phyloP scores from a whole-genome alignment of 306 rosid genomes.

The Cucumis sativus region DNA sequence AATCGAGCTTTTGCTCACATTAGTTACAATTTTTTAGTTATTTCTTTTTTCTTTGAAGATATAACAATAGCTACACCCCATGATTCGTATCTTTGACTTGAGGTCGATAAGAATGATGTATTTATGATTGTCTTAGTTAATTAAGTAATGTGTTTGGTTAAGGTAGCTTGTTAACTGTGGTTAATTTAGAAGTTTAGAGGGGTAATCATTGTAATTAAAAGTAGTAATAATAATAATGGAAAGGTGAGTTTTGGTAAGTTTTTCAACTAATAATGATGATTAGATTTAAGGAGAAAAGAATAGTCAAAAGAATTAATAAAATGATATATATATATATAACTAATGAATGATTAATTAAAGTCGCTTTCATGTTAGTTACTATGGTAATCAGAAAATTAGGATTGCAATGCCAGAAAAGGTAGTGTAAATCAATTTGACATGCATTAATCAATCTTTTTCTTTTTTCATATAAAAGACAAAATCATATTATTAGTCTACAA shows the following conservation, averaged over 20 bases:
- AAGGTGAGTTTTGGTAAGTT: background rate
- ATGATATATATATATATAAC: background rate
- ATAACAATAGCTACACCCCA: too few relatives aligned
- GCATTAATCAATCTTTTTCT: background rate
- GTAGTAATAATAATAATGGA: too few relatives aligned
- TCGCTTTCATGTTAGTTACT: slow-evolving; percentile 8
- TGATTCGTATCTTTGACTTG: too few relatives aligned
- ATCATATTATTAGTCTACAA: background rate
- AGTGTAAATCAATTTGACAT: slow-evolving; percentile 3
- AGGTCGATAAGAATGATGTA: too few relatives aligned
- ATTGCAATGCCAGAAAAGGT: background rate
- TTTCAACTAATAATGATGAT: background rate
- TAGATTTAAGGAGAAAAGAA: background rate
- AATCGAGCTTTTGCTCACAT: too few relatives aligned
- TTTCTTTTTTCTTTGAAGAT: too few relatives aligned
- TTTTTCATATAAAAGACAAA: background rate
- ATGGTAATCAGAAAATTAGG: background rate
- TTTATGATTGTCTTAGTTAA: too few relatives aligned
- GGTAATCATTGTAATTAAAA: too few relatives aligned
- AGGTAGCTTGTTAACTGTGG: too few relatives aligned
- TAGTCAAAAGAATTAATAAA: background rate
- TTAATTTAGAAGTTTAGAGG: background rate
- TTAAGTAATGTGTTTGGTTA: too few relatives aligned
- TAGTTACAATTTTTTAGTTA: too few relatives aligned
- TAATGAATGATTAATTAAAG: background rate